Evolutionary conservation across 2,329 filamentous ascomycete species (phyloP).

Genomic region (Rutstroemia sp.): DNA sequence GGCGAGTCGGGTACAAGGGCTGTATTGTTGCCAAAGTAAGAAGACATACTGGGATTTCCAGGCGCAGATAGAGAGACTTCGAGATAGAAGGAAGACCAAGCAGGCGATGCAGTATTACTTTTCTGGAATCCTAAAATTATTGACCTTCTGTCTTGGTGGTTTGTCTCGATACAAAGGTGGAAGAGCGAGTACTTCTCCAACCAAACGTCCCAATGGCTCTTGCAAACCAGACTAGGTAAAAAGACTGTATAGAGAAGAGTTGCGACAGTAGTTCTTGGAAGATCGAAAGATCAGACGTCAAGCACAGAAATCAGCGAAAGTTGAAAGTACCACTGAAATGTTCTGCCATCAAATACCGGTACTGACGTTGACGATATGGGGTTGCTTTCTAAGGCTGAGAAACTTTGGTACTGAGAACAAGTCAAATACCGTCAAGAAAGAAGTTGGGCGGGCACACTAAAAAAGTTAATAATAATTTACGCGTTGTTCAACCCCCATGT

Average conservation of each 20-base stretch:
- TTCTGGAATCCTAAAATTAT: background rate
- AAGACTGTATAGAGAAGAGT: background rate
- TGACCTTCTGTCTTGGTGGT: background rate
- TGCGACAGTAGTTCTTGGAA: background rate
- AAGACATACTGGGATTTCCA: slow-evolving; percentile 15
- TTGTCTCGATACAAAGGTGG: background rate
- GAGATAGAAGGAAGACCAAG: background rate
- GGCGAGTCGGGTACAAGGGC: slow-evolving; percentile 20
- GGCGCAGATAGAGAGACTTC: background rate
- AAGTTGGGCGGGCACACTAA: too few relatives aligned
- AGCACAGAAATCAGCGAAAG: too few relatives aligned
- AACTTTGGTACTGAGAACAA: too few relatives aligned
- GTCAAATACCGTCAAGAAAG: too few relatives aligned
- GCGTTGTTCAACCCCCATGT: too few relatives aligned
- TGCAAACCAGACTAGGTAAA: background rate
- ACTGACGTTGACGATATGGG: too few relatives aligned
- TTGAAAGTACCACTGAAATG: too few relatives aligned
- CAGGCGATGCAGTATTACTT: background rate
- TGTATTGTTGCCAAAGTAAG: slow-evolving; percentile 8
- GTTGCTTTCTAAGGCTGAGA: too few relatives aligned
- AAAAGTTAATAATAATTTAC: too few relatives aligned
- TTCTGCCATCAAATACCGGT: too few relatives aligned
- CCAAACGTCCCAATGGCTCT: too few relatives aligned
- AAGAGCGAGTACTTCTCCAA: background rate
- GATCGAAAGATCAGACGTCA: too few relatives aligned